Percentiles rank a stretch among this genome's conserved stretches.
Conservation (phyloP, 2,329 filamentous ascomycete genomes). For the Helotiales sp. region DNA sequence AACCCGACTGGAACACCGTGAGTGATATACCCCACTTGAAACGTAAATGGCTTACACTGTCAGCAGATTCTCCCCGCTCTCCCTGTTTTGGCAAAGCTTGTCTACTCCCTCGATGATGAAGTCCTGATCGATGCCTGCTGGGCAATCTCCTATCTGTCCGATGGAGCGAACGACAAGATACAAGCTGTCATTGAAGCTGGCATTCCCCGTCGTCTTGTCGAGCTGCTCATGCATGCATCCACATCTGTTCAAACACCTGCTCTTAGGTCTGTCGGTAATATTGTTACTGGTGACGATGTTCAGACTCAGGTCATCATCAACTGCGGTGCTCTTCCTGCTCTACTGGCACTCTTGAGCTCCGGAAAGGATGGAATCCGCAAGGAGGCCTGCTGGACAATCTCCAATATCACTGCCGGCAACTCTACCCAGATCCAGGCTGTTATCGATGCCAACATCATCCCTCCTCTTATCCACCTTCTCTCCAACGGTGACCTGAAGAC, state of each 20-base stretch:
- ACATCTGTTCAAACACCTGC: slow-evolving; percentile 98
- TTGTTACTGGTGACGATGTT: slow-evolving; percentile 96
- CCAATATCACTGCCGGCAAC: slow-evolving; percentile 98
- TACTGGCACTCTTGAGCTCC: slow-evolving; percentile 92
- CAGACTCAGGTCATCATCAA: slow-evolving; percentile 99
- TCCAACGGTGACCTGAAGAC: slow-evolving; percentile 99
- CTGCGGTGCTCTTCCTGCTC: slow-evolving; percentile 86
- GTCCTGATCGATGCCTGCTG: slow-evolving; percentile 99
- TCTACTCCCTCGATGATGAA: slow-evolving; percentile 97
- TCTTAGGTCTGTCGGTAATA: slow-evolving; percentile 95
- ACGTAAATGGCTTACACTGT: slow-evolving; percentile 30
- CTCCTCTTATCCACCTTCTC: slow-evolving; percentile 91
- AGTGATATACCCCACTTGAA: slow-evolving; percentile 37
- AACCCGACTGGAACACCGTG: slow-evolving; percentile 96
- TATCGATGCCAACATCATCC: slow-evolving; percentile 95
- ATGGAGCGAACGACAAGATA: slow-evolving; percentile 98
- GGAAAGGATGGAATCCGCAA: slow-evolving; percentile 99
- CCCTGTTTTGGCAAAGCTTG: slow-evolving; percentile 92
- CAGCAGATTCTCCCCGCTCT: slow-evolving; percentile 87
- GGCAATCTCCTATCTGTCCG: slow-evolving; percentile 98
- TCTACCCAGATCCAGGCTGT: slow-evolving; percentile 96
- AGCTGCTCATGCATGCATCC: slow-evolving; percentile 96
- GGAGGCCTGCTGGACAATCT: slow-evolving; percentile 99
- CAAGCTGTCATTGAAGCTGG: slow-evolving; percentile 98
- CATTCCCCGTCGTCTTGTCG: slow-evolving; percentile 92